These are phyloP conservation scores for Rosa chinensis DNA, from an alignment of 306 rosid genomes.

Conservation along the genomic window DNA sequence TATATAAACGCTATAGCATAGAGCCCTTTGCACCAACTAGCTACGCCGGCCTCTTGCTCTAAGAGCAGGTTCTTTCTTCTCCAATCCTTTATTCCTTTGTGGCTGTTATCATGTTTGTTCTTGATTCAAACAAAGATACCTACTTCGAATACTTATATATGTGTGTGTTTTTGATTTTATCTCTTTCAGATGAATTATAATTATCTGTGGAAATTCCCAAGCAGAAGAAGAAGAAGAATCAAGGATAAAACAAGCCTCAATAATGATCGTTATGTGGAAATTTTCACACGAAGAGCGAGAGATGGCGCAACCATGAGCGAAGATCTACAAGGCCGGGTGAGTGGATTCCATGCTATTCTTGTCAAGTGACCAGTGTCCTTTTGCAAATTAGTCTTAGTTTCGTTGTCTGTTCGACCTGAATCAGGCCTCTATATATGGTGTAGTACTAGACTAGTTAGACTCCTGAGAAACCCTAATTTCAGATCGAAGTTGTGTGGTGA, in stretches of 20 bases:
- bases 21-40: background rate
- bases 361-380: conserved; percentile 34
- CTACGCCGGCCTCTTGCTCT: background rate
- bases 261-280: background rate
- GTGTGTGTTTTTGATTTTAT: background rate
- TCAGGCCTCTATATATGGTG: background rate
- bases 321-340: conserved; percentile 22
- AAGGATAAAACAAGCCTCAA: background rate
- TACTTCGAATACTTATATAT: background rate
- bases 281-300: background rate
- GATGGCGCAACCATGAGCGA: background rate
- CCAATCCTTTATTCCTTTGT: background rate
- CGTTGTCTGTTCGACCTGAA: conserved; percentile 49
- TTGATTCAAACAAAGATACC: background rate
- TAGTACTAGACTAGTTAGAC: background rate
- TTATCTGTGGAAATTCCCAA: background rate
- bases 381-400: conserved; percentile 30
- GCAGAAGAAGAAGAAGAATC: background rate
- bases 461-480: conserved; percentile 1
- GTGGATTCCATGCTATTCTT: conserved; percentile 34
- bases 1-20: background rate
- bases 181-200: background rate
- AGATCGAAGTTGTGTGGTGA: background rate
- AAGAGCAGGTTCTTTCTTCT: background rate
- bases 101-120: background rate